phyloP scores from a whole-genome alignment of 345 rosid species.

The Moricandia arvensis region DNA sequence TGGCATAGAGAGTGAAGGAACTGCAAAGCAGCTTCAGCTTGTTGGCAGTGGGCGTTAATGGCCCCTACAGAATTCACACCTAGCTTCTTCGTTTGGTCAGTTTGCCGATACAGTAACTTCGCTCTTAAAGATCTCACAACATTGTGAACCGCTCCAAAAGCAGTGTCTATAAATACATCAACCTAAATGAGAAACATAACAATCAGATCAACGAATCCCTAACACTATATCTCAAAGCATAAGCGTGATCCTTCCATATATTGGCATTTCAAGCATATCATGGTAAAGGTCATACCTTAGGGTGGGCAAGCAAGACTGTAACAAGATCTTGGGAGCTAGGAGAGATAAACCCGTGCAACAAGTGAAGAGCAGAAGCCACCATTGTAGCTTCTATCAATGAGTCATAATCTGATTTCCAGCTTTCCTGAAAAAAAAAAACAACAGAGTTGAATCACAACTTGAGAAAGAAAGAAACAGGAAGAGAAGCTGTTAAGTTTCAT shows the following conservation, averaged over 20 bases:
- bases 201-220: slow-evolving; percentile 18
- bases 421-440: slow-evolving; percentile 48
- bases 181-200: slow-evolving; percentile 53
- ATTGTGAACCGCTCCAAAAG: slow-evolving; percentile 74
- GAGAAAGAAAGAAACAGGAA: too few relatives aligned
- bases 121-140: slow-evolving; percentile 58
- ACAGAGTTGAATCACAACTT: too few relatives aligned
- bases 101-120: slow-evolving; percentile 49
- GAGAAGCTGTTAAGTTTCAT: background rate
- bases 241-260: background rate
- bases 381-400: slow-evolving; percentile 66
- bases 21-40: slow-evolving; percentile 95
- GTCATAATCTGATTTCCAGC: slow-evolving; percentile 39
- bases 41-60: slow-evolving; percentile 68
- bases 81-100: slow-evolving; percentile 32
- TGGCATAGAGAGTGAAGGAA: slow-evolving; percentile 85
- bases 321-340: slow-evolving; percentile 81
- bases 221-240: slow-evolving; percentile 9
- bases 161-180: slow-evolving; percentile 75
- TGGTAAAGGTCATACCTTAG: slow-evolving; percentile 53
- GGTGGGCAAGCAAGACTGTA: slow-evolving; percentile 75
- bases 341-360: slow-evolving; percentile 66
- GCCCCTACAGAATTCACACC: slow-evolving; percentile 43
- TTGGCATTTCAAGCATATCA: slow-evolving; percentile 25
- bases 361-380: slow-evolving; percentile 63